Evolutionary conservation across 2,329 filamentous ascomycete genomes (phyloP), one percentile per base, ranked within the genome.

Genomic region (Colletotrichum neosansevieriae): DNA sequence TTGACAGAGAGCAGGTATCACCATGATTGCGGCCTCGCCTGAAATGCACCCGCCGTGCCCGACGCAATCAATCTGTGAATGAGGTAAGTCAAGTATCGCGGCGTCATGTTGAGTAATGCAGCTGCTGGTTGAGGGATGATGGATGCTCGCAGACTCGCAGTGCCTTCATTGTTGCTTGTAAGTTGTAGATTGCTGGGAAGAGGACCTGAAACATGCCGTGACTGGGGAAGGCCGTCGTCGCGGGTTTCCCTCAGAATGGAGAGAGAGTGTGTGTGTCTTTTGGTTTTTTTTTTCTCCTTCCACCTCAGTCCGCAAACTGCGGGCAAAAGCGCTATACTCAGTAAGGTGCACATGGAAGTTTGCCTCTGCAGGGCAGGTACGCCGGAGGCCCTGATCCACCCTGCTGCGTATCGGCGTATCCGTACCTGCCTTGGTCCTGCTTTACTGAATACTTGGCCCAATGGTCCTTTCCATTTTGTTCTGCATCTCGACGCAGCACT

Each of bases 161-260:
- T 21, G 21, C 60, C 60, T 68, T 58, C 32, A 54, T 64, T 59
- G 61, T 58, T 58, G 65, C 53, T 58, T 68, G 60, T 68, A 59
- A n/a, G 64, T 68, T 68, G 38, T 68, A 59, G 19, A 67, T 68
- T 68, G 38, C 54, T 65, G 38, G 38, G 10, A 13, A 64, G 45
- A 58, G 21, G n/a, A 65, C 60, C 60, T 68, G 65, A 68, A 68
- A 68, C 65, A 40, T 45, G 51, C 40, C 12, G 42, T 34, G 34
- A 54, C 60, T 65, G 60, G 61, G 60, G 47, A 65, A 42, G 65
- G 60, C 17, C n/a, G 64, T 58, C 29, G 21, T 63, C 44, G 44
- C 9, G 24, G 19, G n/a, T 44, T 40, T 49, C 19, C 45, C 34
- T 59, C 19, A 60, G 62, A 44, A 53, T 60, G 62, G 34, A 44